Evolutionary conservation across 1,284 basidiomycete genomes (phyloP).

Genomic region (Ustilago hordei): DNA sequence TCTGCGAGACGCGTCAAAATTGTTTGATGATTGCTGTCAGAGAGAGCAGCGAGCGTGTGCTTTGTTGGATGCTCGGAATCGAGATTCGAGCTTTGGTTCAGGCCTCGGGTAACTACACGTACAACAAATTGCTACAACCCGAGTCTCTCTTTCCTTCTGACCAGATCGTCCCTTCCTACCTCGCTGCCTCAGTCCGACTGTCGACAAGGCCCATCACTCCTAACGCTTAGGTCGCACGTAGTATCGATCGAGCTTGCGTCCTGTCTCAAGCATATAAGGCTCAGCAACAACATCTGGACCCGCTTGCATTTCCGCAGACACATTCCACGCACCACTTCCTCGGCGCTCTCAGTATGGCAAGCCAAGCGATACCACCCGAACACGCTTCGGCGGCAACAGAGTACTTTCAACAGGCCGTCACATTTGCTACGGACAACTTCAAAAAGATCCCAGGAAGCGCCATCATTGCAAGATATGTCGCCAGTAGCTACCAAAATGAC

Average conservation of each 20-base stretch:
- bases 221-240: neutral
- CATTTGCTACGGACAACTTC: constrained; percentile 50
- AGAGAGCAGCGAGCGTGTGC: neutral
- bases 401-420: constrained; percentile 28
- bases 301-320: neutral
- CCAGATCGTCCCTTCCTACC: neutral
- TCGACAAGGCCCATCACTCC: neutral
- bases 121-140: neutral
- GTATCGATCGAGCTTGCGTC: neutral
- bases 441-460: constrained; percentile 82
- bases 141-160: neutral
- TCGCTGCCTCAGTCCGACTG: neutral
- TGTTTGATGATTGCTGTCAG: neutral
- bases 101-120: neutral
- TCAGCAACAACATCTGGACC: neutral
- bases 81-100: neutral
- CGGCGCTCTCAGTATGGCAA: constrained; percentile 11
- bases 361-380: constrained; percentile 24
- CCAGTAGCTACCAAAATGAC: constrained; percentile 78
- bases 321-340: neutral
- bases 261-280: neutral
- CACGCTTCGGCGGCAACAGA: constrained; percentile 26
- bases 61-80: neutral
- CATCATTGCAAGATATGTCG: constrained; percentile 89
- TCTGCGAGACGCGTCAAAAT: constrained; percentile 17